A percentile compares a stretch with the other conserved stretches of the same genome.
These are phyloP conservation scores for Lanmaoa pseudosensibilis DNA, from an alignment of 768 basidiomycete species.

Conservation along the genomic window DNA sequence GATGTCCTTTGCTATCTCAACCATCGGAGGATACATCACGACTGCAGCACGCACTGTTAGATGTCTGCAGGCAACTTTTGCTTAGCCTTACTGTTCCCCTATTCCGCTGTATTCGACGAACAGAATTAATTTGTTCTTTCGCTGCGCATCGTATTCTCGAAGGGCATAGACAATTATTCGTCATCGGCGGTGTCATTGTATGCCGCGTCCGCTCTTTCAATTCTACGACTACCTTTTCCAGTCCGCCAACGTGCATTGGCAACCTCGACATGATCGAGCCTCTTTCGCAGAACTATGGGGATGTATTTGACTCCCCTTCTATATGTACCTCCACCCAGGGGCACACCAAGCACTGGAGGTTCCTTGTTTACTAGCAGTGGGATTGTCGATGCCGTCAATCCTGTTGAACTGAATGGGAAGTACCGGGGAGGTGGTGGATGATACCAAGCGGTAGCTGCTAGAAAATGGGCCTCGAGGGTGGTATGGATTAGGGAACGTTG, in stretches of 20 bases:
- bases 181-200: neutral
- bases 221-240: slow-evolving; percentile 57
- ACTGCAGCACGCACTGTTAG: slow-evolving; percentile 4
- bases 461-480: slow-evolving; percentile 65
- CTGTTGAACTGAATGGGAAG: slow-evolving; percentile 38
- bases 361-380: slow-evolving; percentile 15
- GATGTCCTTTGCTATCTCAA: slow-evolving; percentile 1
- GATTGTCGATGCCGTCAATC: slow-evolving; percentile 19
- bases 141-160: neutral
- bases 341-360: slow-evolving; percentile 45
- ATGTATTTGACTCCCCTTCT: slow-evolving; percentile 63
- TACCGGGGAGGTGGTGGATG: slow-evolving; percentile 44
- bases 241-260: slow-evolving; percentile 78
- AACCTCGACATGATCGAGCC: slow-evolving; percentile 69
- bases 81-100: slow-evolving; percentile 13
- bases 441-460: slow-evolving; percentile 51
- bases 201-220: slow-evolving; percentile 32
- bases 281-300: slow-evolving; percentile 62
- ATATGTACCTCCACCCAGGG: slow-evolving; percentile 70
- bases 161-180: slow-evolving; percentile 1
- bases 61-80: slow-evolving; percentile 16
- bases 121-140: slow-evolving; percentile 14
- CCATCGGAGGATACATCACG: slow-evolving; percentile 1
- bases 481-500: slow-evolving; percentile 64
- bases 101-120: slow-evolving; percentile 14